Evolutionary conservation across 177 flowering plant genomes (phyloP), one percentile per base, ranked within the genome.

Genomic region (Vitis hybrid): DNA sequence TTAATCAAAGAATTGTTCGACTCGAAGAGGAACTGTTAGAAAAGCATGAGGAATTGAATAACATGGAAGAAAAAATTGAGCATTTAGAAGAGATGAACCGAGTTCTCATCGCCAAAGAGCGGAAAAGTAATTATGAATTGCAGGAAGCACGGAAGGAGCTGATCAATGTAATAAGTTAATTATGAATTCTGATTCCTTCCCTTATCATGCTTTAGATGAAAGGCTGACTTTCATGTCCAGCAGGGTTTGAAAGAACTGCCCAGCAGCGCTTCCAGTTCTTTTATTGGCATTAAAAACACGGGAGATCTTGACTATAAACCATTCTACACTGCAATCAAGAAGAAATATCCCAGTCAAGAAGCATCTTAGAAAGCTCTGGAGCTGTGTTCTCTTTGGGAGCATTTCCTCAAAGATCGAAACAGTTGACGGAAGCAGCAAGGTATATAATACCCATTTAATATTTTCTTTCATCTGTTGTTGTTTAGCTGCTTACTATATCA

Each of bases 81-180:
- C 48, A 22, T 20, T 1, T 80, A 72, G 82, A 84, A 53, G 70
- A 31, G 7, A 9, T 86, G 4, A 81, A 68, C 64, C 84, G 82
- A 71, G 22, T 79, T 16, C 85, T 87, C 1, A 68, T 86, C 48
- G 72, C 82, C 29, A 80, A 77, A 75, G 85, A 89, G 69, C 78
- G 84, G 2, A 73, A 71, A 65, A 72, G 53, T 63, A 86, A 84
- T 73, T 87, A 84, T 68, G 93, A 89, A 75, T n/a, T 89, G 56
- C 88, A 84, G 64, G 86, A 81, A 1, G 93, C 89, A 49, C 85
- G 86, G 22, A 84, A 84, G 64, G 90, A 80, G 64, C 55, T 88
- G 61, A 81, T 87, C 59, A 66, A 51, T 60, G 92, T 84, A 75
- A 76, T 82, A 53, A 49, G 29, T 15, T 11, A 1, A 55, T 22